Evolutionary conservation across 192 early-diverging fungal genomes (phyloP).

Genomic region (Cetraspora pellucida): DNA sequence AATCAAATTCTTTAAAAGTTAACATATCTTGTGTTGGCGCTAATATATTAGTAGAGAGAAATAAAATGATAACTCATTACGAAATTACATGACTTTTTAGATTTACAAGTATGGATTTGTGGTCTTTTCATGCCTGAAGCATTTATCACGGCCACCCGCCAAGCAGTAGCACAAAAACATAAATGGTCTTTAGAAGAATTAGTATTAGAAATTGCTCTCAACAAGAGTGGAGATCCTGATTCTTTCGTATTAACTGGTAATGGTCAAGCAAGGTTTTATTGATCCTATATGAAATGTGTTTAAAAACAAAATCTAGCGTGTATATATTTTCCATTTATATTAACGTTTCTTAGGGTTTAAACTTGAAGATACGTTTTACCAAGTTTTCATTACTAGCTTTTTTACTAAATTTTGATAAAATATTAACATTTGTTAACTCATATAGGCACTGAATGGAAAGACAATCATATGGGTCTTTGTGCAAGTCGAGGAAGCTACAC

Average conservation of each 20-base stretch:
- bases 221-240: slow-evolving; percentile 17
- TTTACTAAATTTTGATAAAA: not conserved
- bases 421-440: slow-evolving; percentile 36
- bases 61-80: too few species aligned
- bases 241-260: slow-evolving; percentile 28
- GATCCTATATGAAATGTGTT: slow-evolving; percentile 18
- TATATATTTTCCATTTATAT: slow-evolving; percentile 9
- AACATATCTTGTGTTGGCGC: too few species aligned
- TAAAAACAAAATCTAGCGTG: slow-evolving; percentile 8
- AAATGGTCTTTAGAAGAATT: slow-evolving; percentile 86
- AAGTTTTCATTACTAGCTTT: not conserved
- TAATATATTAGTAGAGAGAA: too few species aligned
- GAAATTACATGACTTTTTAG: slow-evolving; percentile 40
- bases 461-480: slow-evolving; percentile 38
- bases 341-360: too few species aligned
- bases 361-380: too few species aligned
- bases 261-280: not conserved
- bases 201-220: slow-evolving; percentile 52
- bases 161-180: slow-evolving; percentile 73
- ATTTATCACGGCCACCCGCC: slow-evolving; percentile 88
- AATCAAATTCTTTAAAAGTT: too few species aligned
- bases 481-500: slow-evolving; percentile 15
- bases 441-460: slow-evolving; percentile 55
- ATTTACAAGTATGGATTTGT: slow-evolving; percentile 74
- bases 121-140: slow-evolving; percentile 91